Conservation (phyloP, 139 green algal genomes). For the Astrephomene gubernaculifera region DNA sequence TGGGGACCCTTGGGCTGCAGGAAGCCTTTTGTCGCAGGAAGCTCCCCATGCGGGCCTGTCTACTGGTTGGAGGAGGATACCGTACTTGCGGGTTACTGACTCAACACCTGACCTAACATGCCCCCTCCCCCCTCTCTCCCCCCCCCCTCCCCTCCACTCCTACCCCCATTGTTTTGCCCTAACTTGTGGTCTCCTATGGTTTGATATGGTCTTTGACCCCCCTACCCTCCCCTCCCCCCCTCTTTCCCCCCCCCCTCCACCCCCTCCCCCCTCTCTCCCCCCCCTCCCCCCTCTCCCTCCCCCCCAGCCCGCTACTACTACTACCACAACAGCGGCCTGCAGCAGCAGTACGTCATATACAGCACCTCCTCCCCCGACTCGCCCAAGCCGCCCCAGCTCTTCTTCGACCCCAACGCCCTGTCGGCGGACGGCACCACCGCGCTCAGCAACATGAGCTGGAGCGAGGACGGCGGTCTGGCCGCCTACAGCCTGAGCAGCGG, state of each 20-base stretch:
- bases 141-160: too few relatives aligned
- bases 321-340: slow-evolving; percentile 89
- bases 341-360: slow-evolving; percentile 89
- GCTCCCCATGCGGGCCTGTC: too few relatives aligned
- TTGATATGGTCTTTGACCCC: too few relatives aligned
- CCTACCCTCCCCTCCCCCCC: not conserved
- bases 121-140: not conserved
- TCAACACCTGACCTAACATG: too few relatives aligned
- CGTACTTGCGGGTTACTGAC: too few relatives aligned
- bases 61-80: too few relatives aligned
- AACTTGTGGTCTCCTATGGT: too few relatives aligned
- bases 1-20: too few relatives aligned
- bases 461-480: slow-evolving; percentile 53
- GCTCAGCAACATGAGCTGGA: slow-evolving; percentile 40
- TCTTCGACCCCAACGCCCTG: slow-evolving; percentile 95
- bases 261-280: not conserved
- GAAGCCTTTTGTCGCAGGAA: too few relatives aligned
- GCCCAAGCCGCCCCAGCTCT: slow-evolving; percentile 60
- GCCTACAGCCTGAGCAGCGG: slow-evolving; percentile 81
- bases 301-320: slow-evolving; percentile 82
- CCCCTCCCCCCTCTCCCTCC: not conserved
- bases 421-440: slow-evolving; percentile 80
- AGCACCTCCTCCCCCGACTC: slow-evolving; percentile 64
- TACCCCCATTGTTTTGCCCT: too few relatives aligned
- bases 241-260: not conserved